These are phyloP conservation scores for Trichoderma koningii DNA, from an alignment of 2,329 filamentous ascomycete genomes.

Conservation along the genomic window DNA sequence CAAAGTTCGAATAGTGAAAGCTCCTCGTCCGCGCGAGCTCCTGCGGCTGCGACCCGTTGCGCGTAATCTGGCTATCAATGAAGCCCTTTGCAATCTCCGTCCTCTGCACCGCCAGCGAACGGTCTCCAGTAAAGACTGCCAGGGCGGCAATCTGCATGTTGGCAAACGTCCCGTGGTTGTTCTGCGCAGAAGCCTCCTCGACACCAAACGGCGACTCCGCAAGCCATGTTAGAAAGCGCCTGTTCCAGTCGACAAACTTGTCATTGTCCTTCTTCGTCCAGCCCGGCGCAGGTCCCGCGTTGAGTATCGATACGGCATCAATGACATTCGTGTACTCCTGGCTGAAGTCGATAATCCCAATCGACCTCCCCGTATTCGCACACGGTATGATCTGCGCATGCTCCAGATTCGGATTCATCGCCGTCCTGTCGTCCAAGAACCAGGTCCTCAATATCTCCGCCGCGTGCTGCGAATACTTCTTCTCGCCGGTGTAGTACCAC, in stretches of 20 bases:
- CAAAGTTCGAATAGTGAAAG: conserved; percentile 37
- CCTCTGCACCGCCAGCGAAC: conserved; percentile 18
- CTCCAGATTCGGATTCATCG: conserved; percentile 36
- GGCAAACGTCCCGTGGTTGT: conserved; percentile 36
- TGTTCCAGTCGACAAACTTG: conserved; percentile 33
- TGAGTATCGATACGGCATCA: conserved; percentile 33
- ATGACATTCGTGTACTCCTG: conserved; percentile 36
- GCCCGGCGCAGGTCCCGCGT: conserved; percentile 28
- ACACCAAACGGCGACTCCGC: conserved; percentile 33
- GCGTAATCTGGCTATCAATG: conserved; percentile 31
- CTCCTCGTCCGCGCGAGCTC: conserved; percentile 36
- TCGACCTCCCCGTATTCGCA: conserved; percentile 30
- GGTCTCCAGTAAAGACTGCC: conserved; percentile 34
- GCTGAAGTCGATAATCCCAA: conserved; percentile 35
- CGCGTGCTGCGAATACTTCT: conserved; percentile 33
- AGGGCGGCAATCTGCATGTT: conserved; percentile 35
- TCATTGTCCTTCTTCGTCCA: conserved; percentile 30
- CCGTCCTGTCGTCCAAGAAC: conserved; percentile 33
- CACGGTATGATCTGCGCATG: conserved; percentile 34
- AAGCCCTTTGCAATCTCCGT: conserved; percentile 16
- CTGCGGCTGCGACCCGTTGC: conserved; percentile 34
- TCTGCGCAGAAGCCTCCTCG: conserved; percentile 28
- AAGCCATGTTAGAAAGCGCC: conserved; percentile 34
- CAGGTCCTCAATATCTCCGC: conserved; percentile 34
- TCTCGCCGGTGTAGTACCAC: conserved; percentile 36